phyloP scores from a whole-genome alignment of 2,329 filamentous ascomycete species.

The Cercospora sesami region DNA sequence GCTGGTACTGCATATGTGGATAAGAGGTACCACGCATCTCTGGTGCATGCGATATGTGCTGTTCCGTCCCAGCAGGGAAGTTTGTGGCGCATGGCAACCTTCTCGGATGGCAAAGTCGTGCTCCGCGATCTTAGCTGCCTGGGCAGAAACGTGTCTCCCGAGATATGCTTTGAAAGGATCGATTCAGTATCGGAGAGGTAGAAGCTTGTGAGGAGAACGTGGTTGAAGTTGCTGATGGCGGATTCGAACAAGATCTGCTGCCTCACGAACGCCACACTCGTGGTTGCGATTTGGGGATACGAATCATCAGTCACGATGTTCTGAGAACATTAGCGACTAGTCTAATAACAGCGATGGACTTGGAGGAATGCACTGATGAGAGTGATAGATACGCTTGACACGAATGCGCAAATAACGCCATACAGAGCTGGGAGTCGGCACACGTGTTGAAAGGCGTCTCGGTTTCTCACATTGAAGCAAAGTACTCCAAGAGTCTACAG shows the following conservation, averaged over 20 bases:
- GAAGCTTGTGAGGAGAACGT: neutral
- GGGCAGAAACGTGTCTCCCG: neutral
- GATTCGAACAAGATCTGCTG: neutral
- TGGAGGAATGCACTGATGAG: neutral
- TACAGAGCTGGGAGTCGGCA: no score
- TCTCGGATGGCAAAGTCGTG: neutral
- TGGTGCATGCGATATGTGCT: neutral
- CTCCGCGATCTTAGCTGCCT: neutral
- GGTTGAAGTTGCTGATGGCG: neutral
- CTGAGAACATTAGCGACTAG: neutral
- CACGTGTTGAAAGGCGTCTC: no score
- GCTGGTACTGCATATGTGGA: neutral
- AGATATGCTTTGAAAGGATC: neutral
- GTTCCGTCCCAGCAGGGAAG: neutral
- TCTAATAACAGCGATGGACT: neutral
- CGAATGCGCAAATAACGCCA: neutral
- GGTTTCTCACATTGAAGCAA: no score
- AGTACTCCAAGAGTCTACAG: neutral
- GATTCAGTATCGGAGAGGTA: neutral
- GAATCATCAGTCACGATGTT: neutral
- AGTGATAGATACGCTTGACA: neutral
- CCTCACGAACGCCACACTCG: neutral
- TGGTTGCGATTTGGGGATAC: neutral
- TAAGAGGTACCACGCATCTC: neutral
- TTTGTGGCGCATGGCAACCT: neutral